Conservation (phyloP, 805 yeast genomes). For the Maudiozyma saulgeensis region DNA sequence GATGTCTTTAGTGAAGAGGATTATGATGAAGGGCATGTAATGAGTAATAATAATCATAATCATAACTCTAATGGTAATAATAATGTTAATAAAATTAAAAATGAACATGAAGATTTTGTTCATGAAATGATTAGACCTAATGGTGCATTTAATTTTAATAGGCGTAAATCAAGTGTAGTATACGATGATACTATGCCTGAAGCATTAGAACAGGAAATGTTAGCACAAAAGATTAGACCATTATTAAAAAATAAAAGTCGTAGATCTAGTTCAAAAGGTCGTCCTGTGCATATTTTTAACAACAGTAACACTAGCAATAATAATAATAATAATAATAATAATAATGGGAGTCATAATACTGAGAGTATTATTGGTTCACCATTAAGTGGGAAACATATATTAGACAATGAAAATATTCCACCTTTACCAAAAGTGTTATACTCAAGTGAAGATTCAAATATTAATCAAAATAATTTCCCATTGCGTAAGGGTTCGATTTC, state of each 20-base stretch:
- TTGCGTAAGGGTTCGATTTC: neutral
- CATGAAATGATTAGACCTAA: conserved; percentile 1
- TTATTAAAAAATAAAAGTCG: conserved; percentile 8
- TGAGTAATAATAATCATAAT: neutral
- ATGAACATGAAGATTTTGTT: conserved; percentile 1
- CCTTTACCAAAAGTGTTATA: conserved; percentile 5
- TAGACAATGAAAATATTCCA: neutral
- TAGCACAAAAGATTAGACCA: conserved; percentile 12
- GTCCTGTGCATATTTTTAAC: neutral
- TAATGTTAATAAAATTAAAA: neutral
- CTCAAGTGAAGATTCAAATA: neutral
- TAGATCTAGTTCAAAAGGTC: conserved; percentile 13
- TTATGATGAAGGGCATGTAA: conserved; percentile 2
- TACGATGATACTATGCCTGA: conserved; percentile 20
- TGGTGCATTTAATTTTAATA: conserved; percentile 1
- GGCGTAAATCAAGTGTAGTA: conserved; percentile 21
- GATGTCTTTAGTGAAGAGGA: conserved; percentile 12
- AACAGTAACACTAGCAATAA: conserved; percentile 1
- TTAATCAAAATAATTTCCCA: neutral
- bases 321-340: conserved; percentile 46
- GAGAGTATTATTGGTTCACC: neutral
- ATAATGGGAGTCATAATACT: conserved; percentile 32
- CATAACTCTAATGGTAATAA: neutral
- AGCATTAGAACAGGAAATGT: conserved; percentile 6
- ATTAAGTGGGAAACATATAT: neutral